Evolutionary conservation across 1,284 basidiomycete genomes (phyloP).

Genomic region (Anthracocystis setariae): DNA sequence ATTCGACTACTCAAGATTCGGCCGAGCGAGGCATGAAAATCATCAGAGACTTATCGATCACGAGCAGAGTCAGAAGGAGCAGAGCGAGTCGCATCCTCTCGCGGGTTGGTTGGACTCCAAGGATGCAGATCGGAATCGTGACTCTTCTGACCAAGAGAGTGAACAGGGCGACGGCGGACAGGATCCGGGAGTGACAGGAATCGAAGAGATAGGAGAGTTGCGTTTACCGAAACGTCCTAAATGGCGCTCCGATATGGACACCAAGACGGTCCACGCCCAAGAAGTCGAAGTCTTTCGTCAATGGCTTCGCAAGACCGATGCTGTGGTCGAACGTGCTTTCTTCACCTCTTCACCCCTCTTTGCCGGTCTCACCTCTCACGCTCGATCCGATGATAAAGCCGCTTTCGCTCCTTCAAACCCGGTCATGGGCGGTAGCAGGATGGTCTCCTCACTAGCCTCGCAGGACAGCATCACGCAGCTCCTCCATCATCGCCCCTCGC

Average conservation of each 20-base stretch:
- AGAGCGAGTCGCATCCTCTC: constrained; percentile 25
- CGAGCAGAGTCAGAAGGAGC: constrained; percentile 15
- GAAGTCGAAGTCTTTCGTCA: constrained; percentile 51
- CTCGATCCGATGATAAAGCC: constrained; percentile 29
- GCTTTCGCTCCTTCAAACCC: constrained; percentile 15
- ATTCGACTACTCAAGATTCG: constrained; percentile 47
- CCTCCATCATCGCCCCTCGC: constrained; percentile 34
- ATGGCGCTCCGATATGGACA: constrained; percentile 50
- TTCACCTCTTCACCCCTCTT: constrained; percentile 50
- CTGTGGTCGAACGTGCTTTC: constrained; percentile 44
- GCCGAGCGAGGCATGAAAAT: constrained; percentile 36
- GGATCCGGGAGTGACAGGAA: constrained; percentile 25
- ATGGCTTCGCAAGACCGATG: constrained; percentile 55
- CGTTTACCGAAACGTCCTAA: constrained; percentile 53
- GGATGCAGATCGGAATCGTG: background rate
- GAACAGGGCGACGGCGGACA: constrained; percentile 1
- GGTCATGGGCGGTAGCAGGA: constrained; percentile 34
- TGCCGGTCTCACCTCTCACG: constrained; percentile 28
- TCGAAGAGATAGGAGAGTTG: constrained; percentile 38
- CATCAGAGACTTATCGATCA: constrained; percentile 16
- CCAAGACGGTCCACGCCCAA: constrained; percentile 53
- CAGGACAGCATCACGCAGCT: constrained; percentile 29
- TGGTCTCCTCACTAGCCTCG: constrained; percentile 35
- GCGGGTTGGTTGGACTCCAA: constrained; percentile 26
- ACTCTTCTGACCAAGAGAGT: constrained; percentile 9